These are phyloP conservation scores for Dryas drummondii DNA, from an alignment of 306 rosid genomes.

Conservation along the genomic window DNA sequence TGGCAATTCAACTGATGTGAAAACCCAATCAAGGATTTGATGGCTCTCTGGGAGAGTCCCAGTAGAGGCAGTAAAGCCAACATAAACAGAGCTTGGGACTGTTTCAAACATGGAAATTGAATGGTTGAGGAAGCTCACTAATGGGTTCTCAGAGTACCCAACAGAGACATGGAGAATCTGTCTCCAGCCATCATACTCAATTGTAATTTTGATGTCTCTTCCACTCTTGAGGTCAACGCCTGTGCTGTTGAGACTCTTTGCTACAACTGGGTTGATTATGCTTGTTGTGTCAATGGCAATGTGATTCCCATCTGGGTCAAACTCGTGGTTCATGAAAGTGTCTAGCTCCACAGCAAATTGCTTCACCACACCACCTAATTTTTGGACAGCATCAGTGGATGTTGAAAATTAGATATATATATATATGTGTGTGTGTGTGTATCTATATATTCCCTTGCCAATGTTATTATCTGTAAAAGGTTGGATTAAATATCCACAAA, in stretches of 20 bases:
- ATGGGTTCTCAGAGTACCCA: conserved; percentile 34
- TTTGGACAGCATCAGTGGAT: background rate
- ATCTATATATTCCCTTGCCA: too few species aligned
- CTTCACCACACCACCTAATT: conserved; percentile 35
- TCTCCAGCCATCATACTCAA: conserved; percentile 48
- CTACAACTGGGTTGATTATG: conserved; percentile 38
- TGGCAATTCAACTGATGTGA: conserved; percentile 52
- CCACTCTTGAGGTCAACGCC: conserved; percentile 54
- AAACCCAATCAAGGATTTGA: conserved; percentile 44
- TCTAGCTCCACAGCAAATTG: conserved; percentile 55
- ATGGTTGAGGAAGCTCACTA: conserved; percentile 39
- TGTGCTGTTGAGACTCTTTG: conserved; percentile 34
- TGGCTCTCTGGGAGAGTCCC: conserved; percentile 45
- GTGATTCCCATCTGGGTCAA: conserved; percentile 57
- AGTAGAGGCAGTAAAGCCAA: conserved; percentile 58
- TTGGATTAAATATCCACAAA: too few species aligned
- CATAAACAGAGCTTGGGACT: conserved; percentile 44
- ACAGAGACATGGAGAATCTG: conserved; percentile 35
- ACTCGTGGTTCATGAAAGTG: conserved; percentile 47
- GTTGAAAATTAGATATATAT: background rate
- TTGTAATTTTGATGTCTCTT: conserved; percentile 38
- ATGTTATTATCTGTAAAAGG: too few species aligned
- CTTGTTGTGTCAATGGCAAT: conserved; percentile 49
- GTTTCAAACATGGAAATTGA: conserved; percentile 30
- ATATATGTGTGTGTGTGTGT: too few species aligned